phyloP scores from a whole-genome alignment of 257 asterid genomes.

The Solanum paucissectum region DNA sequence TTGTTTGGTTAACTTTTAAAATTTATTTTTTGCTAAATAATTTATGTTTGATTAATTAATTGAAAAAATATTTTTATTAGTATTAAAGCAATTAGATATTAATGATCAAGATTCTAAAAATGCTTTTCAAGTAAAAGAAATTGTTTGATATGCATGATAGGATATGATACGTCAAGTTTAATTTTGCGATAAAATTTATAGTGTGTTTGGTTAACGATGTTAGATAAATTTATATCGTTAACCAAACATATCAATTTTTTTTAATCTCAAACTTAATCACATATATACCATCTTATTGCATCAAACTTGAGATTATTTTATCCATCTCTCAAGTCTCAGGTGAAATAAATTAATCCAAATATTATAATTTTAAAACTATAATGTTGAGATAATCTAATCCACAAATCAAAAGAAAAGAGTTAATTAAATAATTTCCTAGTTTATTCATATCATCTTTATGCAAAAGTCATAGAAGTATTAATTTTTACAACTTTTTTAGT shows the following conservation, averaged over 20 bases:
- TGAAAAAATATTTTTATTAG: neutral
- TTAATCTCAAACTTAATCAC: neutral
- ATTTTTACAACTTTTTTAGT: neutral
- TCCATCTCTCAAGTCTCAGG: accelerated
- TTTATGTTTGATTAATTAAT: neutral
- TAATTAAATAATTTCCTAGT: neutral
- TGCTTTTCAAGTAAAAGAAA: neutral
- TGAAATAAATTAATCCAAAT: neutral
- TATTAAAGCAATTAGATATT: neutral
- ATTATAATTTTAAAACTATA: neutral
- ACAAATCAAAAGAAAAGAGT: neutral
- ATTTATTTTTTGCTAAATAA: neutral
- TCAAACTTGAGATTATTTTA: neutral
- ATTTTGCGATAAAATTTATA: neutral
- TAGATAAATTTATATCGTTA: neutral
- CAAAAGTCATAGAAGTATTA: neutral
- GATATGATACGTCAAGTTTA: neutral
- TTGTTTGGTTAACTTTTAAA: neutral
- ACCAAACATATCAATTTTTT: neutral
- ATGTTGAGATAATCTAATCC: neutral
- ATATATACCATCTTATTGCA: neutral
- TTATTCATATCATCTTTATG: neutral
- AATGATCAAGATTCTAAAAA: neutral
- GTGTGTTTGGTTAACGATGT: neutral
- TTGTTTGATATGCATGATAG: neutral